Percentiles rank a stretch among this genome's conserved stretches.
Conservation (phyloP, 495 filamentous ascomycete genomes). For the Xylaria cubensis region DNA sequence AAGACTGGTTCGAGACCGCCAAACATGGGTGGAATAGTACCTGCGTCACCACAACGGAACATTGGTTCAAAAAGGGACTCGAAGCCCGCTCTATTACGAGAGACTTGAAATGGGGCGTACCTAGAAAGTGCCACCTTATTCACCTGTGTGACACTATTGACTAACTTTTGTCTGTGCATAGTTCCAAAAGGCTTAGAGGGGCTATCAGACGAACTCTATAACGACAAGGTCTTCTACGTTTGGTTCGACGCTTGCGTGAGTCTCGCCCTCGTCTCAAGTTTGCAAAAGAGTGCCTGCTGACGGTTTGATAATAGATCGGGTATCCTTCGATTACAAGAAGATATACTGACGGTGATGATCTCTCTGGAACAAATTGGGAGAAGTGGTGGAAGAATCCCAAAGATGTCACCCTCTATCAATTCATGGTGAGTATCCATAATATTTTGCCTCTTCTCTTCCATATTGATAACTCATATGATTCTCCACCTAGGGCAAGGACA, state of each 20-base stretch:
- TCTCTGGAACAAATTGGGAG: slow-evolving; percentile 65
- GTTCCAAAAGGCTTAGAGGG: slow-evolving; percentile 23
- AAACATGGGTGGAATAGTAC: slow-evolving; percentile 76
- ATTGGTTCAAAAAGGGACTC: slow-evolving; percentile 83
- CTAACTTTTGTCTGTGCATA: slow-evolving; percentile 15
- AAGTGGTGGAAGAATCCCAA: slow-evolving; percentile 94
- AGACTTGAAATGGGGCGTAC: slow-evolving; percentile 88
- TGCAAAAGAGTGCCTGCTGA: background rate
- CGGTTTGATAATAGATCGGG: slow-evolving; percentile 48
- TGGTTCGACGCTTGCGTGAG: slow-evolving; percentile 91
- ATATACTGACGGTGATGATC: slow-evolving; percentile 66
- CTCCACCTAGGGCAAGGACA: slow-evolving; percentile 78
- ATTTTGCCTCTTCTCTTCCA: background rate
- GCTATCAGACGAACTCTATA: slow-evolving; percentile 68
- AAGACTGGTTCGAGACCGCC: slow-evolving; percentile 67
- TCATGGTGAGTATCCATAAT: slow-evolving; percentile 57
- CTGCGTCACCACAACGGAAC: slow-evolving; percentile 70
- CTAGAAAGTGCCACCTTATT: slow-evolving; percentile 33
- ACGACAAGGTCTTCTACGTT: slow-evolving; percentile 90
- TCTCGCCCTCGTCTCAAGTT: background rate
- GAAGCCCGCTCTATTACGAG: slow-evolving; percentile 88
- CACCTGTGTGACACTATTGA: background rate
- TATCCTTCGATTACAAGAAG: slow-evolving; percentile 95
- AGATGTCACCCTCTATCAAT: slow-evolving; percentile 90
- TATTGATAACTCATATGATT: background rate